These are phyloP conservation scores for Saccharomyces hybrid DNA, from an alignment of 1,139 yeast species.

Conservation along the genomic window DNA sequence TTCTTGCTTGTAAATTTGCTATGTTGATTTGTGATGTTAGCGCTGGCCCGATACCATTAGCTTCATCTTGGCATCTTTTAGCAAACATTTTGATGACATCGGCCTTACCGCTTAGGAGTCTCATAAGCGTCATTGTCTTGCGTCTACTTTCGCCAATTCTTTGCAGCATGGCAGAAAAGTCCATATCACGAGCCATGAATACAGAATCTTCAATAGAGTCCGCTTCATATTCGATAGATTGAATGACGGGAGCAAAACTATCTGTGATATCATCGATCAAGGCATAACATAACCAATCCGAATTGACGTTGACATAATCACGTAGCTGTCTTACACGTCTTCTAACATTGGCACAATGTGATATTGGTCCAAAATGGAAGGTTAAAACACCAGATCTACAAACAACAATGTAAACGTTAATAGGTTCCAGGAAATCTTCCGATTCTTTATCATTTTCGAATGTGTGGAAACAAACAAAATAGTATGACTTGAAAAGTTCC, in stretches of 20 bases:
- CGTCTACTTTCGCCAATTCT: constrained; percentile 84
- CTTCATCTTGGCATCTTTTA: constrained; percentile 78
- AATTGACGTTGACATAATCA: constrained; percentile 77
- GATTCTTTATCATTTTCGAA: constrained; percentile 69
- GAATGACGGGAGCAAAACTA: constrained; percentile 85
- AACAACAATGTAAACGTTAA: constrained; percentile 81
- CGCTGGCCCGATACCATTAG: constrained; percentile 33
- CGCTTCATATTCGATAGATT: constrained; percentile 80
- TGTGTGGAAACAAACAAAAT: constrained; percentile 77
- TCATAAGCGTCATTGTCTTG: constrained; percentile 85
- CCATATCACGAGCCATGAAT: constrained; percentile 52
- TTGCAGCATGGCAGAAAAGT: constrained; percentile 64
- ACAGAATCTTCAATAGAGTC: constrained; percentile 87
- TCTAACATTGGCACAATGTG: constrained; percentile 80
- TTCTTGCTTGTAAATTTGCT: constrained; percentile 28
- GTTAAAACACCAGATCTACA: constrained; percentile 77
- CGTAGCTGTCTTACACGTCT: constrained; percentile 85
- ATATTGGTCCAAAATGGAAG: constrained; percentile 76
- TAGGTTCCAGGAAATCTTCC: constrained; percentile 78
- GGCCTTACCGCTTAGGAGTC: constrained; percentile 87
- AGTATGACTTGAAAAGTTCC: constrained; percentile 64
- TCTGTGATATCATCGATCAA: constrained; percentile 90
- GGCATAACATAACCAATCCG: constrained; percentile 94
- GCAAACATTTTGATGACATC: constrained; percentile 97
- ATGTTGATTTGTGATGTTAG: constrained; percentile 33